phyloP scores from a whole-genome alignment of 768 basidiomycete genomes.

The Dentipellis sp. region DNA sequence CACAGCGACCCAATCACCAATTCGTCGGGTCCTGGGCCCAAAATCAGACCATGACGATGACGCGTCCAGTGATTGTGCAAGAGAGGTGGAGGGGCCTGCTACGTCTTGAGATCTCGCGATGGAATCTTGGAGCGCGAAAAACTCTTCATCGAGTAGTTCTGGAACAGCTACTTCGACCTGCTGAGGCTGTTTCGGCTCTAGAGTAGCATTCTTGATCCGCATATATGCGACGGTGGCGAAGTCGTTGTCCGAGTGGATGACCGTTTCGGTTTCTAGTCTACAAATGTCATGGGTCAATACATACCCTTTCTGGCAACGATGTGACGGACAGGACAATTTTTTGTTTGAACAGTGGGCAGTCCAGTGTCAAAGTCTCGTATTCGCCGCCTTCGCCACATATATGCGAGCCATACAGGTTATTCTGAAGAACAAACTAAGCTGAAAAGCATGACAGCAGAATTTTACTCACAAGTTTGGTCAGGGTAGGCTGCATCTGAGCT shows the following conservation, averaged over 20 bases:
- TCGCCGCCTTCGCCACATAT: constrained; percentile 98
- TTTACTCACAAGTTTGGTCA: constrained; percentile 57
- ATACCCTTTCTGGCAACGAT: not conserved
- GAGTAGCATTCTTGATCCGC: constrained; percentile 58
- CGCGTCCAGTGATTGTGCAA: too few species aligned
- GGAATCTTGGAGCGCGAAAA: constrained; percentile 12
- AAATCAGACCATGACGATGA: too few species aligned
- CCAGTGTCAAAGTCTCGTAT: constrained; percentile 89
- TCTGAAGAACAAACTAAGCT: constrained; percentile 31
- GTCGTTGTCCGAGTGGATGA: constrained; percentile 72
- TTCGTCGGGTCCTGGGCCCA: constrained; percentile 15
- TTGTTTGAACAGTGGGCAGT: constrained; percentile 81
- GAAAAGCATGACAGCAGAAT: not conserved
- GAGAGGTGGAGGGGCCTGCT: not conserved
- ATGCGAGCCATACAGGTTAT: constrained; percentile 78
- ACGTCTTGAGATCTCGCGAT: not conserved
- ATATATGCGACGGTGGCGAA: constrained; percentile 91
- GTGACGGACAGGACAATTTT: constrained; percentile 58
- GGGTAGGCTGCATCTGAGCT: constrained; percentile 59
- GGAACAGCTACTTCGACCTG: constrained; percentile 14
- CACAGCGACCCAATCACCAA: constrained; percentile 63
- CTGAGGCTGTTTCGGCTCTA: constrained; percentile 42
- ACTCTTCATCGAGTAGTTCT: constrained; percentile 40
- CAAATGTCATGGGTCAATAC: constrained; percentile 1
- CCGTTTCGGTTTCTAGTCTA: constrained; percentile 57